phyloP scores from a whole-genome alignment of 1,139 yeast genomes.

The Wickerhamomyces sp. region DNA sequence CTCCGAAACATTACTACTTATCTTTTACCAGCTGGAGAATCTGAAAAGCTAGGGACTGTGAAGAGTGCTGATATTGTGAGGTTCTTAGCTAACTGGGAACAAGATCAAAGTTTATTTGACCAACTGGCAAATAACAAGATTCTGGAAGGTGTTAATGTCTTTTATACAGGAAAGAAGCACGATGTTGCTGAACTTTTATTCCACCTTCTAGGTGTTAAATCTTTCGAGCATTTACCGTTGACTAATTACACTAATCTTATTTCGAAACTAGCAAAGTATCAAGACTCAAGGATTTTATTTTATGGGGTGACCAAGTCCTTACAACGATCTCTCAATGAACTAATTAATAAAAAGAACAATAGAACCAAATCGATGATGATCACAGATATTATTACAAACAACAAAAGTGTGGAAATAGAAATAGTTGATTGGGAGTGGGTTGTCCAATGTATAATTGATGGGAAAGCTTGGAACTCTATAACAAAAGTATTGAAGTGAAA shows the following conservation, averaged over 20 bases:
- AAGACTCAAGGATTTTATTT: conserved; percentile 6
- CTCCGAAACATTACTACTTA: conserved; percentile 34
- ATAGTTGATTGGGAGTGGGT: conserved; percentile 69
- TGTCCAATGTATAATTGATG: conserved; percentile 65
- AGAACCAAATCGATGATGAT: conserved; percentile 5
- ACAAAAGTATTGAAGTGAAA: not conserved
- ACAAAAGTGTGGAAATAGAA: conserved; percentile 16
- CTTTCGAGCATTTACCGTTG: conserved; percentile 15
- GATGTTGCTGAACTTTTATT: conserved; percentile 42
- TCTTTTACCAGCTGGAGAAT: conserved; percentile 68
- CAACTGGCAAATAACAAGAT: conserved; percentile 41
- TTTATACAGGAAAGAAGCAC: conserved; percentile 29
- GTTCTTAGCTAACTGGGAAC: conserved; percentile 33
- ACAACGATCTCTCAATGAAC: conserved; percentile 4
- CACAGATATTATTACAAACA: conserved; percentile 3
- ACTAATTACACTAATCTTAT: conserved; percentile 13
- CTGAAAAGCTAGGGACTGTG: conserved; percentile 8
- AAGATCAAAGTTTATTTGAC: conserved; percentile 24
- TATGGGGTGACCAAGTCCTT: conserved; percentile 15
- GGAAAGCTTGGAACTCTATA: conserved; percentile 21
- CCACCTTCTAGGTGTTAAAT: conserved; percentile 42
- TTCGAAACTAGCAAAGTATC: not conserved
- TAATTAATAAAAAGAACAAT: conserved; percentile 1
- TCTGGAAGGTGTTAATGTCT: conserved; percentile 30
- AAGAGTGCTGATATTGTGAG: conserved; percentile 34